Conservation (phyloP, 306 rosid species). For the Sphenostylis stenocarpa region DNA sequence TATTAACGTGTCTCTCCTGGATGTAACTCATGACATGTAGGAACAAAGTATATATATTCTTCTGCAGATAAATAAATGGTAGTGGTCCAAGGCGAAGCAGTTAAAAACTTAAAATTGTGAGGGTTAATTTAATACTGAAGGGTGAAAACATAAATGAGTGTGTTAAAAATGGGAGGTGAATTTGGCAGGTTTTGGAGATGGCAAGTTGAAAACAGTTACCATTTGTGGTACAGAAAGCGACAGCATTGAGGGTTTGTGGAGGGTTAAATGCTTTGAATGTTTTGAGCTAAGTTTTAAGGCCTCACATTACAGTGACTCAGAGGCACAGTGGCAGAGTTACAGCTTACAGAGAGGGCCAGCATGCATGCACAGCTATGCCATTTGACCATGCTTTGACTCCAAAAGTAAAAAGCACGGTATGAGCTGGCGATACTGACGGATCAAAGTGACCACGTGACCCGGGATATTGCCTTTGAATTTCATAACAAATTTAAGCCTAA, state of each 20-base stretch:
- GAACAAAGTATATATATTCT: neutral
- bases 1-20: neutral
- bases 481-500: neutral
- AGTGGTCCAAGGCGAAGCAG: neutral
- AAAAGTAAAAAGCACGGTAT: constrained; percentile 41
- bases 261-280: constrained; percentile 43
- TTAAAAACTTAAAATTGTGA: neutral
- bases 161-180: constrained; percentile 26
- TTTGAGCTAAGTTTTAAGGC: constrained; percentile 28
- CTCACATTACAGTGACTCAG: constrained; percentile 35
- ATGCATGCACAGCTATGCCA: constrained; percentile 49
- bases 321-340: constrained; percentile 39
- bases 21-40: neutral
- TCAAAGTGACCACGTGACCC: constrained; percentile 67
- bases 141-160: constrained; percentile 25
- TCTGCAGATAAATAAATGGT: neutral
- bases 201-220: constrained; percentile 33
- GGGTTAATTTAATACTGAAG: constrained; percentile 9
- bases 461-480: neutral
- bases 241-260: constrained; percentile 39
- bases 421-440: constrained; percentile 70
- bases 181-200: constrained; percentile 27
- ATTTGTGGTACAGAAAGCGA: constrained; percentile 46
- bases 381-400: constrained; percentile 65
- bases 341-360: constrained; percentile 47